Evolutionary conservation across 202 grass and related monocot genomes (phyloP), one percentile per base, ranked within the genome.

Genomic region (Setaria italica): DNA sequence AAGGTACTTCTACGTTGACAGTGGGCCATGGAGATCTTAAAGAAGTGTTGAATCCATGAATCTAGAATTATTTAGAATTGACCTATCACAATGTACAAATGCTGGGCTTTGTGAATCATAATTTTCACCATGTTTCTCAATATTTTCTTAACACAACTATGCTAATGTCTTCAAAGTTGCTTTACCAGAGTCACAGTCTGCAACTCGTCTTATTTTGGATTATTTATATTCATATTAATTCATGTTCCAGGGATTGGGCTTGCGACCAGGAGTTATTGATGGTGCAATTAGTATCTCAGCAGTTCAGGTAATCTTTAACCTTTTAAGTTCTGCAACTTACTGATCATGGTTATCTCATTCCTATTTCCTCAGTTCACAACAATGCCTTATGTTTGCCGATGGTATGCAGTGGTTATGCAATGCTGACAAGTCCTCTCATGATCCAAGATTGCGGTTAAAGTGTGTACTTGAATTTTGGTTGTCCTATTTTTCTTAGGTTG

Each of bases 211-310:
- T 79, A 21, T 35, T 81, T 70, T 81, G 43, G 53, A 9, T 4
- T 81, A 39, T 14, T 14, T 68, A 21, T 65, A 67, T 85, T 84
- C 74, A 78, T 35, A 35, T 84, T 48, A 45, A 88, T 7, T 51
- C 21, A 51, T 55, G 17, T 86, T 90, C 35, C 81, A 99, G 96
- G 96, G 93, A 11, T 91, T 99, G 82, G 91, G 93, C 37, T 87
- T 99, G 90, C 83, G 93, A 29, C 93, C 96, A 85, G 96, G 96
- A 88, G 90, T 99, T 63, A 74, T 99, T 78, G 96, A 99, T 74
- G 96, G 91, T 87, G 96, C 88, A 14, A 99, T 99, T 34, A 99
- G 93, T 80, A 95, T 99, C 78, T 99, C 96, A 75, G 96, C 96
- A 53, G 91, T 99, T 74, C 96, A 99, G 96, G 96, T 98, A 35